Evolutionary conservation across 805 yeast species (phyloP).

Genomic region (Ascoidea rubescens): DNA sequence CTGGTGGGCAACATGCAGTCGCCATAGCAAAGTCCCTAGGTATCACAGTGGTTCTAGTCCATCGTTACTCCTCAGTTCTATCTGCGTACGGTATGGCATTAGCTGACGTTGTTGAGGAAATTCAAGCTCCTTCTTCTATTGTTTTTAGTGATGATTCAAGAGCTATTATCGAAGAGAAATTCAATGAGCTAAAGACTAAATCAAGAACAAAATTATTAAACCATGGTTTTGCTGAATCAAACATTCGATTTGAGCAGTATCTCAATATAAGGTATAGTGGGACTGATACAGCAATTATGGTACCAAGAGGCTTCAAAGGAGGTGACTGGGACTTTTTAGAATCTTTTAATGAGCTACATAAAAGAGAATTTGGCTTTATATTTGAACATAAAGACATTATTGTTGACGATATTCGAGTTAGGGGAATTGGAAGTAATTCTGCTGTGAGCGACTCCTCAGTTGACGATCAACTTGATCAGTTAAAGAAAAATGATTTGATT

Average conservation of each 20-base stretch:
- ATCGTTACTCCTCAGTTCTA: constrained; percentile 68
- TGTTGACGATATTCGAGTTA: constrained; percentile 61
- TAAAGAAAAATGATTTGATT: constrained; percentile 13
- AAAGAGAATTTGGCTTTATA: constrained; percentile 61
- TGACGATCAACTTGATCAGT: constrained; percentile 38
- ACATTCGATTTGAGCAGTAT: constrained; percentile 44
- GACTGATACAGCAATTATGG: constrained; percentile 79
- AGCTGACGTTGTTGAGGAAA: constrained; percentile 74
- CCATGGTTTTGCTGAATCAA: constrained; percentile 40
- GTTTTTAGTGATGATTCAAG: constrained; percentile 19
- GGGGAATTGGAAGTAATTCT: constrained; percentile 54
- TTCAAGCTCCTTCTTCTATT: constrained; percentile 57
- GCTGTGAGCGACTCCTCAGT: constrained; percentile 26
- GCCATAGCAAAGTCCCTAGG: constrained; percentile 64
- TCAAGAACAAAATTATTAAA: constrained; percentile 8
- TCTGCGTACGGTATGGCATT: constrained; percentile 84
- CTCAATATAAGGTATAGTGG: constrained; percentile 76
- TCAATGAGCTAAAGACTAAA: constrained; percentile 13
- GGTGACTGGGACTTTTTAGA: constrained; percentile 20
- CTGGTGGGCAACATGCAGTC: constrained; percentile 85
- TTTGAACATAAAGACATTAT: constrained; percentile 41
- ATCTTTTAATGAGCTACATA: constrained; percentile 41
- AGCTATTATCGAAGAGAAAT: neutral
- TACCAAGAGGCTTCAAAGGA: constrained; percentile 21
- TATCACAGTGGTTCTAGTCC: constrained; percentile 54